Evolutionary conservation across 2,329 filamentous ascomycete species (phyloP).

Genomic region (Chaetomium sp.): DNA sequence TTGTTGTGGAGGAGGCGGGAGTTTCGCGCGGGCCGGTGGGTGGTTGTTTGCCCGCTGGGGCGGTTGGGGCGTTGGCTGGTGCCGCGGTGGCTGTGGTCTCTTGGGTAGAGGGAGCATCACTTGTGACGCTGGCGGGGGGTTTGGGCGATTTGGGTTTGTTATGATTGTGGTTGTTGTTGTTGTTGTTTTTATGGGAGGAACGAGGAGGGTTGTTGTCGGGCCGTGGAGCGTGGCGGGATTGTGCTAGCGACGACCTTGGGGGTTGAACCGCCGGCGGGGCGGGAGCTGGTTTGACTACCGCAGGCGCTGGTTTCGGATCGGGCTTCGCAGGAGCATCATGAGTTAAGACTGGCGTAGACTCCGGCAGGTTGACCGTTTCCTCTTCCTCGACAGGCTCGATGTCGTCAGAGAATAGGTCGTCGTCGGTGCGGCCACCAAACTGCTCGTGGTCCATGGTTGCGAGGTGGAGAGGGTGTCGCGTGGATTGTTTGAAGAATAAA

Average conservation of each 20-base stretch:
- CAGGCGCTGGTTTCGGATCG: slow-evolving; percentile 15
- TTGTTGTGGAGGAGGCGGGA: slow-evolving; percentile 5
- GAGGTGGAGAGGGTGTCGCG: not conserved
- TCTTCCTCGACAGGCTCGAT: slow-evolving; percentile 54
- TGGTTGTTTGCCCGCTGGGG: slow-evolving; percentile 5
- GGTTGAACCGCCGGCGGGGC: slow-evolving; percentile 23
- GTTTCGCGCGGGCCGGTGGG: slow-evolving; percentile 18
- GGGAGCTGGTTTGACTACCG: slow-evolving; percentile 20
- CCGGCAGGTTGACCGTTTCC: not conserved
- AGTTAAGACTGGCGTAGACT: not conserved
- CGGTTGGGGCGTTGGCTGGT: not conserved
- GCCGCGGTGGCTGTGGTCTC: not conserved
- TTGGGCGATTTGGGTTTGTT: slow-evolving; percentile 1
- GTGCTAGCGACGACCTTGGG: slow-evolving; percentile 37
- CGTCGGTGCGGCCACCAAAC: slow-evolving; percentile 62
- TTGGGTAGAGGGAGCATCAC: not conserved
- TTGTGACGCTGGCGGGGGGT: slow-evolving; percentile 5
- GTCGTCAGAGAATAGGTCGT: slow-evolving; percentile 64
- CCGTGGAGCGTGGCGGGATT: slow-evolving; percentile 41
- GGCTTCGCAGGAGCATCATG: not conserved
- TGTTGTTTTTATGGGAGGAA: slow-evolving; percentile 21
- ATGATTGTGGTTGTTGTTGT: slow-evolving; percentile 17
- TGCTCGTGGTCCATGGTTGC: slow-evolving; percentile 58
- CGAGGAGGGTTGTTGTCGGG: slow-evolving; percentile 31
- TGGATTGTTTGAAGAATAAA: not conserved